Evolutionary conservation across 768 basidiomycete genomes (phyloP).

Genomic region (Cystoderma amianthinum): DNA sequence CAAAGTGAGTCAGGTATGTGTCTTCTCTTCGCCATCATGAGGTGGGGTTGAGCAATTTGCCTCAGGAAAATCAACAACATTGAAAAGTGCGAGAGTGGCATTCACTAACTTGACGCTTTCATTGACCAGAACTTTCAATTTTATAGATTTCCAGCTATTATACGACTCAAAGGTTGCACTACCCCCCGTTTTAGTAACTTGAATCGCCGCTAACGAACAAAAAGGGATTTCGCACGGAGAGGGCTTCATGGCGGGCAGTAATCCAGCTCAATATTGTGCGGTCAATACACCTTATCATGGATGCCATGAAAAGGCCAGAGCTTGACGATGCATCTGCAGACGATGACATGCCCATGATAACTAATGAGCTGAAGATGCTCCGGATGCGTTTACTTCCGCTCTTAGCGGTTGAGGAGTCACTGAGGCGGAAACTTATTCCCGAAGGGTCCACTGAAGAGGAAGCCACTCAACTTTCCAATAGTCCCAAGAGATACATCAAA

Average conservation of each 20-base stretch:
- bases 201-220: too few species aligned
- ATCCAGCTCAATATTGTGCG: slow-evolving; percentile 69
- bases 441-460: slow-evolving; percentile 26
- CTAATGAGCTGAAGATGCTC: slow-evolving; percentile 41
- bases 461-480: slow-evolving; percentile 14
- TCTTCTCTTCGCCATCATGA: background rate
- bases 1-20: slow-evolving; percentile 75
- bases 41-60: slow-evolving; percentile 3
- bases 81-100: slow-evolving; percentile 55
- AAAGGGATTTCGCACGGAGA: slow-evolving; percentile 51
- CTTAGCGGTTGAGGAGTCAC: slow-evolving; percentile 50
- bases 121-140: too few species aligned
- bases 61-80: slow-evolving; percentile 72
- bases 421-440: slow-evolving; percentile 53
- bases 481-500: slow-evolving; percentile 19
- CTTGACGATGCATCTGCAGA: slow-evolving; percentile 2
- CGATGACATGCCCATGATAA: slow-evolving; percentile 26
- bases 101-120: too few species aligned
- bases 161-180: slow-evolving; percentile 44
- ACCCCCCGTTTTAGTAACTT: background rate
- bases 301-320: slow-evolving; percentile 36
- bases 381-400: slow-evolving; percentile 57
- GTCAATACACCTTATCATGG: slow-evolving; percentile 57
- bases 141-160: slow-evolving; percentile 56
- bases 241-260: slow-evolving; percentile 59